Evolutionary conservation across 148 eudicot species (phyloP), one percentile per base, ranked within the genome.

Genomic region (Tetragonia tetragonoides): DNA sequence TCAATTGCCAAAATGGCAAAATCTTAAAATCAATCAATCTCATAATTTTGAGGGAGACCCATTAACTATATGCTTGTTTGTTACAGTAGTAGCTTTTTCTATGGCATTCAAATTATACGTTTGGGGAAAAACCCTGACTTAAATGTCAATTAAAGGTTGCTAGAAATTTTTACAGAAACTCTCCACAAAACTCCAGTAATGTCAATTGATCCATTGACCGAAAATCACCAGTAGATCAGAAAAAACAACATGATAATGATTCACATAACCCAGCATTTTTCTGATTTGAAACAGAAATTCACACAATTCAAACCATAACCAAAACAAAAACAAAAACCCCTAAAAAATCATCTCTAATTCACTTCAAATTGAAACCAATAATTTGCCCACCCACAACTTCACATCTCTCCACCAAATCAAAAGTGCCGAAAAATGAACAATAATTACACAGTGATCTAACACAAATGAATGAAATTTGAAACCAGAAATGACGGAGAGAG

Each of bases 301-400:
- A 15, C n/a, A 24, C 47, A 6, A 17, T 66, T 47, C 12, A 24
- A 18, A 18, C 18, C 21, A 20, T 20, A 68, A 42, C 21, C n/a
- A 28, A 69, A 69, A 11, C 72, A 69, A 28, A 69, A 69, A 11
- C 72, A 69, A 69, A 69, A 44, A 38, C 72, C 51, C 46, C 17
- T 44, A 69, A 69, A 69, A 69, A 44, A 44, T 46, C 37, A 41
- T 69, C 56, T 3, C 44, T n/a, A 69, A 9, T 7, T 10, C 17
- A 28, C 47, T 23, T 42, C 72, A 44, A 3, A n/a, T 11, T 40
- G 14, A 46, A 69, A n/a, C 51, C 34, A 28, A 28, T 28, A 28
- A 28, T 28, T 28, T 28, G 34, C 1, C 34, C 34, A 28, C 34
- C n/a, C 37, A 65, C n/a, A 49, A 74, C 57, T 9, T 23, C 34